These are phyloP conservation scores for Amoeboradix gromovi DNA, from an alignment of 371 early-diverging fungal genomes.

Conservation along the genomic window DNA sequence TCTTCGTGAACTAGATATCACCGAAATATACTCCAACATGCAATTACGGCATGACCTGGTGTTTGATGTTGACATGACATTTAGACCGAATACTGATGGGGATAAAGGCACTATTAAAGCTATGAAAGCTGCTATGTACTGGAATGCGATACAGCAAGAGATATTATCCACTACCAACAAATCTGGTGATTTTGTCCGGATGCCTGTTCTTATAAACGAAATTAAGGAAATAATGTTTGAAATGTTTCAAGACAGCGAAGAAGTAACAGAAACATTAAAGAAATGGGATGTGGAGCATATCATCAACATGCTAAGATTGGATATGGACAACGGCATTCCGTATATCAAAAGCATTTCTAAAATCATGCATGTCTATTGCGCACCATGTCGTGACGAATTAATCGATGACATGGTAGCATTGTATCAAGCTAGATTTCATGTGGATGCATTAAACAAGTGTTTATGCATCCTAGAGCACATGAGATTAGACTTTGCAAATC, in stretches of 20 bases:
- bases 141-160: constrained; percentile 22
- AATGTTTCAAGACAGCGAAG: constrained; percentile 19
- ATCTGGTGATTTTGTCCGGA: constrained; percentile 5
- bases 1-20: constrained; percentile 24
- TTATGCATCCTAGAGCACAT: constrained; percentile 37
- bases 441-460: constrained; percentile 19
- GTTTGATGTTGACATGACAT: constrained; percentile 37
- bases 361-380: constrained; percentile 16
- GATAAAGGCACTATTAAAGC: constrained; percentile 18
- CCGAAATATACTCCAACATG: constrained; percentile 29
- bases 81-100: constrained; percentile 37
- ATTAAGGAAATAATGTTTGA: constrained; percentile 23
- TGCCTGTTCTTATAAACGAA: constrained; percentile 25
- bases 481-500: constrained; percentile 42
- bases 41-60: constrained; percentile 42
- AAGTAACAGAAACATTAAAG: constrained; percentile 14
- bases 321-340: constrained; percentile 10
- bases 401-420: constrained; percentile 14
- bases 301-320: constrained; percentile 21
- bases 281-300: constrained; percentile 20
- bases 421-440: constrained; percentile 13
- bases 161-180: not conserved
- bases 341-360: constrained; percentile 12
- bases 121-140: constrained; percentile 18
- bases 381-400: constrained; percentile 15